A percentile compares a stretch with the other conserved stretches of the same genome.
Conservation (phyloP, 768 basidiomycete species). For the Naganishia antarctica region DNA sequence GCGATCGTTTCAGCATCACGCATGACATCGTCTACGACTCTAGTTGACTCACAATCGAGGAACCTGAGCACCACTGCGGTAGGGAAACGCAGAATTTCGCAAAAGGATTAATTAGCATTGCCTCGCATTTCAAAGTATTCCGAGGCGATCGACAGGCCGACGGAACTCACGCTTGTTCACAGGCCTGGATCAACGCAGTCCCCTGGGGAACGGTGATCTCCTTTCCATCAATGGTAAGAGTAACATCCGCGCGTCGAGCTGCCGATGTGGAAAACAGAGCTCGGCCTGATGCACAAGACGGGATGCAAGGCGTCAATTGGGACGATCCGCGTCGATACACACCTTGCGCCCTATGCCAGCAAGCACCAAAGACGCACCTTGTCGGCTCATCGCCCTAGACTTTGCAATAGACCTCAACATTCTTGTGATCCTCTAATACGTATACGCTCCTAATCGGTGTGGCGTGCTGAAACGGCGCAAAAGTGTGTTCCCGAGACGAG, state of each 20-base stretch:
- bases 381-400: slow-evolving; percentile 15
- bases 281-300: neutral
- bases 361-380: neutral
- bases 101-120: neutral
- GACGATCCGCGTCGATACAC: neutral
- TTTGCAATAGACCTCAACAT: slow-evolving; percentile 21
- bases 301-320: neutral
- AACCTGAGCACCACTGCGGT: slow-evolving; percentile 52
- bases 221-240: slow-evolving; percentile 91
- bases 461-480: neutral
- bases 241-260: slow-evolving; percentile 56
- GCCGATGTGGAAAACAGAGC: slow-evolving; percentile 37
- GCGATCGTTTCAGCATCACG: slow-evolving; percentile 51
- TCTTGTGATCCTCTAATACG: neutral
- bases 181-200: slow-evolving; percentile 93
- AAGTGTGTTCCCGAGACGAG: neutral
- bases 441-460: neutral
- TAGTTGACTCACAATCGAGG: slow-evolving; percentile 49
- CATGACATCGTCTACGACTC: neutral
- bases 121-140: no score
- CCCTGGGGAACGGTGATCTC: slow-evolving; percentile 93
- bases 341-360: neutral
- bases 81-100: no score
- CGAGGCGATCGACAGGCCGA: no score
- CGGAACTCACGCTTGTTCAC: slow-evolving; percentile 58